phyloP scores from a whole-genome alignment of 2,329 filamentous ascomycete genomes.

The Chaetothyriales sp. region DNA sequence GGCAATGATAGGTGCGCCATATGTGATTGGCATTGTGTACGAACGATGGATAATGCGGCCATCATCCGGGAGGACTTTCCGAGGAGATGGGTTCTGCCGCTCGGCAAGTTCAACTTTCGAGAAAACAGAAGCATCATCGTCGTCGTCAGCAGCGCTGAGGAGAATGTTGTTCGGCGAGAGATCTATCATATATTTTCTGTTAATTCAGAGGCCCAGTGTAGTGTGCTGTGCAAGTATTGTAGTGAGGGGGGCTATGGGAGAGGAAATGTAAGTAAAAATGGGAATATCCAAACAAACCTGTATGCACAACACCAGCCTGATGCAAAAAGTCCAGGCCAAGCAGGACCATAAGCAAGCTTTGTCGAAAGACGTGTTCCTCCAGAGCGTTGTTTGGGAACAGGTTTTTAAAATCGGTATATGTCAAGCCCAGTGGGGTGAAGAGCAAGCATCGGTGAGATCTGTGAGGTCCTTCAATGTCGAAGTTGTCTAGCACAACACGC shows the following conservation, averaged over 20 bases:
- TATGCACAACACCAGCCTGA: conserved; percentile 18
- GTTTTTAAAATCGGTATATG: conserved; percentile 5
- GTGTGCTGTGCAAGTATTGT: too few species aligned
- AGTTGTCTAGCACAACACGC: conserved; percentile 22
- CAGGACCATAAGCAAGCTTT: conserved; percentile 14
- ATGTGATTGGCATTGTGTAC: conserved; percentile 3
- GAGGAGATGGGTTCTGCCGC: conserved; percentile 7
- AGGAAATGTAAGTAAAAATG: too few species aligned
- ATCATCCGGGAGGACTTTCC: conserved; percentile 19
- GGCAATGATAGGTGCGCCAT: conserved; percentile 17
- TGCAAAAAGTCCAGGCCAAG: conserved; percentile 20
- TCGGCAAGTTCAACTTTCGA: conserved; percentile 5
- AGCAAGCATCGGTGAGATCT: conserved; percentile 24
- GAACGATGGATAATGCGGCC: conserved; percentile 18
- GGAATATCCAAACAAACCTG: conserved; percentile 11
- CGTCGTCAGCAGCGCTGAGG: conserved; percentile 12
- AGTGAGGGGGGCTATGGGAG: too few species aligned
- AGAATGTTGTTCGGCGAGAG: conserved; percentile 23
- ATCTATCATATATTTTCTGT: conserved; percentile 12
- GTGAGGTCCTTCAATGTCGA: conserved; percentile 20
- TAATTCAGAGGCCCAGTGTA: neutral
- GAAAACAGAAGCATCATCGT: conserved; percentile 3
- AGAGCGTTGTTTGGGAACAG: conserved; percentile 12
- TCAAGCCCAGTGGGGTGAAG: conserved; percentile 17
- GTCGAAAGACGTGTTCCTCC: conserved; percentile 15